Base-by-base conservation (phyloP, 352 stramenopile genomes). In the Pythium folliculosum region DNA sequence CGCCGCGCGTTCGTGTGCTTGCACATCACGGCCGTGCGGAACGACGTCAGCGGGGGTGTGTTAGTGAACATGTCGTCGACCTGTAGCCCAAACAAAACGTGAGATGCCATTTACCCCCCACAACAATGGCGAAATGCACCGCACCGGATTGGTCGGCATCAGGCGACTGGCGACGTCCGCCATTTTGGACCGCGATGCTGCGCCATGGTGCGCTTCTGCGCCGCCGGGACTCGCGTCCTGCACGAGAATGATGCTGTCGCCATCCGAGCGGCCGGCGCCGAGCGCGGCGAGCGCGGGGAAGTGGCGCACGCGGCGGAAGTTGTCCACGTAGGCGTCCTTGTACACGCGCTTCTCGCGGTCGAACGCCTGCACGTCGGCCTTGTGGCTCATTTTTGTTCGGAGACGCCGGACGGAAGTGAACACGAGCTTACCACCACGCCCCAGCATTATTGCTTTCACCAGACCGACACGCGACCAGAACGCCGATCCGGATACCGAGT, bases 261-360 rank as follows among this genome's bases (percentile, higher is more conserved):
- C 77, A 14, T 89, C 70, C 52, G 77, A 70, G 25, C 63, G 65
- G n/a, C 77, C 80, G 10, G 76, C 57, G 25, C 77, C 82, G 58
- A 89, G 82, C 14, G 73, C 72, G 27, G 77, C 78, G 38, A 90
- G 78, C 61, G 81, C 78, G n/a, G 82, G 82, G 70, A 93, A 93
- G 67, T 89, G 75, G 59, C 84, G 82, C 72, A 91, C 78, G 21
- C 81, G 79, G 54, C 81, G 79, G 53, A 90, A 93, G 58, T 87
- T 85, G 51, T 82, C 68, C 30, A 89, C 84, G 55, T 90, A 89
- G 0, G 82, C 82, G 64, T 91, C 79, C 72, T 90, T 91, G 66
- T 89, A 91, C 44, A 88, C 72, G 63, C 81, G 78, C 78, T 89
- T 93, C 61, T 93, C 81, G 71, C 77, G 81, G 70, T 91, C 81